These are phyloP conservation scores for Podospora anserina DNA, from an alignment of 495 filamentous ascomycete genomes.

Conservation along the genomic window DNA sequence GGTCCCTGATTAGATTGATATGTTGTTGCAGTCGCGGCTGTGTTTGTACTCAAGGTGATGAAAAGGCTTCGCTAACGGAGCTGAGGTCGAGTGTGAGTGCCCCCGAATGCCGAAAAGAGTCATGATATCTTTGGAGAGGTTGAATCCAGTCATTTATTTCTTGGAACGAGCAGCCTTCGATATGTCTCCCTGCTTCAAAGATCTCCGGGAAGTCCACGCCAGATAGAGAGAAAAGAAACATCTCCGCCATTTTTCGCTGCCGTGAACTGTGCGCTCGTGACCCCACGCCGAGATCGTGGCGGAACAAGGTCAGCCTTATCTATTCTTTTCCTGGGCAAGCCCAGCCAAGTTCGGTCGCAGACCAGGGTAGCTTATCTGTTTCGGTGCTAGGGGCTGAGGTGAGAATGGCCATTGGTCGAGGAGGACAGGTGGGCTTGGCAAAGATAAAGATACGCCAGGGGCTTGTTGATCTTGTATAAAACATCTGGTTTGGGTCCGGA, in stretches of 20 bases:
- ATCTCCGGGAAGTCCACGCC: background rate
- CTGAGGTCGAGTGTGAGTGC: background rate
- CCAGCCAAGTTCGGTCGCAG: background rate
- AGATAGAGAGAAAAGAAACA: background rate
- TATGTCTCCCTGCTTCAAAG: background rate
- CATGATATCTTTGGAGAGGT: background rate
- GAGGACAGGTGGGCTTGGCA: background rate
- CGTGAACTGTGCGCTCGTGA: background rate
- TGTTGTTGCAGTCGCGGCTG: background rate
- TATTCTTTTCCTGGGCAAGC: background rate
- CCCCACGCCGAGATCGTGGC: background rate
- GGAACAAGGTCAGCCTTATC: background rate
- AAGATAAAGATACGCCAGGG: constrained; percentile 1
- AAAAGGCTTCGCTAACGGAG: background rate
- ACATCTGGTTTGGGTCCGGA: background rate
- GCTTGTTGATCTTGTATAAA: background rate
- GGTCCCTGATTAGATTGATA: background rate
- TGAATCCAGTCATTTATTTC: background rate
- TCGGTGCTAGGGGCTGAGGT: background rate
- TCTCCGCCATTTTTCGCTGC: background rate
- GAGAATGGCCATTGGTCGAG: background rate
- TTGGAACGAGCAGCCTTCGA: background rate
- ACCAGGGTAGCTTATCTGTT: constrained; percentile 4
- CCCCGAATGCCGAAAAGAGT: background rate
- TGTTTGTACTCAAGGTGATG: background rate